Evolutionary conservation across 306 rosid species (phyloP).

Genomic region (Sindora glabra): DNA sequence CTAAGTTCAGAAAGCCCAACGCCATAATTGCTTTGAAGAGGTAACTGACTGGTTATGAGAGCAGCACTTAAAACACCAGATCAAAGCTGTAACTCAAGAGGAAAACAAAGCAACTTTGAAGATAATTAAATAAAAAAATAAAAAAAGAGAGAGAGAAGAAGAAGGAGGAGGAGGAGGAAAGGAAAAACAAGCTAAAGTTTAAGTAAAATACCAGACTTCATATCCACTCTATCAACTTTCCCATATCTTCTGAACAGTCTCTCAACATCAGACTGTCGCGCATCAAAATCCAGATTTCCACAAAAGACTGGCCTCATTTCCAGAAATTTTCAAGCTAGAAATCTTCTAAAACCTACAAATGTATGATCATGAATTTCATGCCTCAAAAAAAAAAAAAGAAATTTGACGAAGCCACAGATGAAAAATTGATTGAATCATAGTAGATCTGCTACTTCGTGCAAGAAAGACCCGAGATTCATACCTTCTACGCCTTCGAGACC

Average conservation of each 20-base stretch:
- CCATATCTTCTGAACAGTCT: slow-evolving; percentile 75
- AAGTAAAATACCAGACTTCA: slow-evolving; percentile 60
- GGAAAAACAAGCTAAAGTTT: background rate
- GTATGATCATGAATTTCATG: background rate
- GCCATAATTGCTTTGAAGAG: background rate
- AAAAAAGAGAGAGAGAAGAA: background rate
- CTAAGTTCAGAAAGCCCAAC: background rate
- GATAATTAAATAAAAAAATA: background rate
- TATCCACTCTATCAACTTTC: slow-evolving; percentile 75
- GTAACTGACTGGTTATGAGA: too few relatives aligned
- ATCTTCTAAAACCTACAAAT: slow-evolving; percentile 20
- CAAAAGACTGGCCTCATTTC: slow-evolving; percentile 71
- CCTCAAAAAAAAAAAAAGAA: background rate
- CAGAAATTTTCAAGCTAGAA: slow-evolving; percentile 6
- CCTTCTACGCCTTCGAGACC: slow-evolving; percentile 18
- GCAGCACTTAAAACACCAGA: too few relatives aligned
- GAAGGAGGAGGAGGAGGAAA: background rate
- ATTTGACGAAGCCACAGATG: background rate
- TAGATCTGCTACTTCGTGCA: slow-evolving; percentile 11
- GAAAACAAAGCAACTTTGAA: background rate
- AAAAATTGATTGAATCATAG: background rate
- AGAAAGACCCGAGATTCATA: slow-evolving; percentile 10
- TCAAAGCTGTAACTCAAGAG: too few relatives aligned
- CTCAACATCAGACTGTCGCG: slow-evolving; percentile 70
- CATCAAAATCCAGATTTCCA: slow-evolving; percentile 73